A percentile compares a stretch with the other conserved stretches of the same genome.
phyloP scores from a whole-genome alignment of 1,284 basidiomycete species.

The Veloboletus limbatus region DNA sequence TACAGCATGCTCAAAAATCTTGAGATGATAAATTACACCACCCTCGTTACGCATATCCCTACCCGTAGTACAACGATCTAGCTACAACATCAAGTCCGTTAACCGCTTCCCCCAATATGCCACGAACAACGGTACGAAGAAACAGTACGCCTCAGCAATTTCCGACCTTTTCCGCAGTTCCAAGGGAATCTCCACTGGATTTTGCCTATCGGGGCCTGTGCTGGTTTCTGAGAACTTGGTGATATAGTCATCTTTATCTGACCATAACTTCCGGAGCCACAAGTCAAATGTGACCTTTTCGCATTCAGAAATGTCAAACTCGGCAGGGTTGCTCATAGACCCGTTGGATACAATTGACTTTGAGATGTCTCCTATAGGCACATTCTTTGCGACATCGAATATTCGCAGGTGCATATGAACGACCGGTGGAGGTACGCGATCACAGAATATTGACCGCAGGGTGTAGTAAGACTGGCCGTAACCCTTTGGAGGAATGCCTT shows the following conservation, averaged over 20 bases:
- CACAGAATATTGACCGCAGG: constrained; percentile 84
- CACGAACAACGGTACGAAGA: constrained; percentile 58
- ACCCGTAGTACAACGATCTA: constrained; percentile 16
- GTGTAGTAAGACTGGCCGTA: constrained; percentile 88
- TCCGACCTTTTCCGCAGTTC: constrained; percentile 51
- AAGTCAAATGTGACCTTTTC: constrained; percentile 76
- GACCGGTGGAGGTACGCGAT: constrained; percentile 78
- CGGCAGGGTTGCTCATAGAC: constrained; percentile 34
- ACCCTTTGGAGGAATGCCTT: constrained; percentile 64
- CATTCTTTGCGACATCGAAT: constrained; percentile 61
- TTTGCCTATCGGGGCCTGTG: constrained; percentile 35
- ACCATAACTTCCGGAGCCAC: constrained; percentile 84
- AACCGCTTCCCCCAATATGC: constrained; percentile 53
- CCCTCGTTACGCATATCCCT: not conserved
- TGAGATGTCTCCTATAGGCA: constrained; percentile 64
- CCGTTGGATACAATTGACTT: constrained; percentile 34
- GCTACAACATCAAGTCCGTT: constrained; percentile 21
- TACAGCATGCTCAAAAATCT: constrained; percentile 33
- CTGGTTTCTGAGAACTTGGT: constrained; percentile 55
- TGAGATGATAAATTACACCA: constrained; percentile 7
- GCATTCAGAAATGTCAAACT: constrained; percentile 60
- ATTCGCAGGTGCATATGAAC: constrained; percentile 85
- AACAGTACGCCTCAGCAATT: constrained; percentile 64
- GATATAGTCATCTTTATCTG: constrained; percentile 79
- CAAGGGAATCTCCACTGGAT: constrained; percentile 56